Evolutionary conservation across 148 eudicot genomes (phyloP).

Genomic region (Cornus controversa): DNA sequence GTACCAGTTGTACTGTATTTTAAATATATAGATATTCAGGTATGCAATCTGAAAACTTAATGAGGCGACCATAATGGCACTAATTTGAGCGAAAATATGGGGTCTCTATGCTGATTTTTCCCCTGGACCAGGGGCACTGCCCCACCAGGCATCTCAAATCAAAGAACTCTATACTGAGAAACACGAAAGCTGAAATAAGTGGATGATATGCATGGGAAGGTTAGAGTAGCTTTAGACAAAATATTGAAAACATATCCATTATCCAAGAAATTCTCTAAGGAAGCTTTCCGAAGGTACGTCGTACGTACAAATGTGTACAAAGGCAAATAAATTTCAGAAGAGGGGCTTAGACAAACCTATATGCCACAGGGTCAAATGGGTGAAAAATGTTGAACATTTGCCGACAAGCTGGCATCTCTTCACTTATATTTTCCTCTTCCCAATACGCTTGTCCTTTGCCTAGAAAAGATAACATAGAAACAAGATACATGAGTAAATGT

Average conservation of each 20-base stretch:
- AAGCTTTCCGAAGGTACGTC: not conserved
- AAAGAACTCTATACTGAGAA: not conserved
- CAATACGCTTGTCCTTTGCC: slow-evolving; percentile 86
- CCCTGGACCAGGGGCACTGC: not conserved
- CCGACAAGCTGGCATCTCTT: slow-evolving; percentile 92
- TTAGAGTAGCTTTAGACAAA: not conserved
- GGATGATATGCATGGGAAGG: not conserved
- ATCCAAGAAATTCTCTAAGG: not conserved
- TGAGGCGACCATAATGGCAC: not conserved
- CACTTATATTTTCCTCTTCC: slow-evolving; percentile 77
- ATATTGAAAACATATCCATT: no score
- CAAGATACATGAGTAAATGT: not conserved
- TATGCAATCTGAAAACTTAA: not conserved
- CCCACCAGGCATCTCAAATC: no score
- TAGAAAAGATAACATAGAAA: slow-evolving; percentile 20
- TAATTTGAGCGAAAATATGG: no score
- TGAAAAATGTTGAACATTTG: slow-evolving; percentile 96
- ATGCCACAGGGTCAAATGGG: slow-evolving; percentile 99
- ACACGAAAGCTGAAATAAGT: not conserved
- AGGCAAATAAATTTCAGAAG: not conserved
- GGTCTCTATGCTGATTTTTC: not conserved
- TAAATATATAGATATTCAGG: not conserved
- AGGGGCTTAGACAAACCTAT: slow-evolving; percentile 50
- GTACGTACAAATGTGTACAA: not conserved
- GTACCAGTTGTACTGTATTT: not conserved